Percentiles rank a stretch among this genome's conserved stretches.
These are phyloP conservation scores for Skeletonema marinoi DNA, from an alignment of 108 stramenopile species.

Conservation along the genomic window DNA sequence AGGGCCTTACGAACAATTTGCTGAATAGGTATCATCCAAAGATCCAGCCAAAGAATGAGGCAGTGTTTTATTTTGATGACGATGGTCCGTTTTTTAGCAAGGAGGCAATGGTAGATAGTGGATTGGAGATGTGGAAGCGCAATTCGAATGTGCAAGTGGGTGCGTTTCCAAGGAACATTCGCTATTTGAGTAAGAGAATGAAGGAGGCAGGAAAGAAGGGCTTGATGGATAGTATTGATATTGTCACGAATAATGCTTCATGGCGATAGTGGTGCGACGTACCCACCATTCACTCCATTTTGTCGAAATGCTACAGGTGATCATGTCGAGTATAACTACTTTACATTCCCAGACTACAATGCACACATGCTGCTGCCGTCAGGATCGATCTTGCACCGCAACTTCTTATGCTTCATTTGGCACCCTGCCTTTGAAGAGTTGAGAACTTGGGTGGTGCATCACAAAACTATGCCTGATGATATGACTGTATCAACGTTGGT, in stretches of 20 bases:
- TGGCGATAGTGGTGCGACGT: conserved; percentile 21
- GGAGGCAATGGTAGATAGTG: conserved; percentile 59
- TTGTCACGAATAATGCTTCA: conserved; percentile 25
- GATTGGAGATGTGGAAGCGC: conserved; percentile 89
- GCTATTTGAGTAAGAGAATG: conserved; percentile 51
- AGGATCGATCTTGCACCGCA: conserved; percentile 61
- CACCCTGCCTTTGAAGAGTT: conserved; percentile 85
- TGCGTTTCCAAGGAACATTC: conserved; percentile 76
- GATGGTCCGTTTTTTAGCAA: conserved; percentile 87
- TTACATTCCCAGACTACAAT: conserved; percentile 74
- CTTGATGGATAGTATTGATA: conserved; percentile 43
- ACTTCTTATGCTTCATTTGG: conserved; percentile 87
- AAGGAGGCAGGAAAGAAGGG: conserved; percentile 40
- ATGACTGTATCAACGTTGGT: conserved; percentile 83
- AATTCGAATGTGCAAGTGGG: conserved; percentile 86
- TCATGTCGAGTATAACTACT: conserved; percentile 75
- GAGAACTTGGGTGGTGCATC: conserved; percentile 63
- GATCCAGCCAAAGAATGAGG: conserved; percentile 74
- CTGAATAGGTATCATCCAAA: conserved; percentile 89
- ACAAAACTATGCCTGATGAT: conserved; percentile 89
- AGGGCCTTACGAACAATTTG: conserved; percentile 77
- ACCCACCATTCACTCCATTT: conserved; percentile 68
- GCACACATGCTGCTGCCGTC: conserved; percentile 53
- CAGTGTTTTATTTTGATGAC: conserved; percentile 89
- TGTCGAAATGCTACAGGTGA: conserved; percentile 70